A percentile compares a stretch with the other conserved stretches of the same genome.
phyloP scores from a whole-genome alignment of 2,329 filamentous ascomycete species.

The Stagonosporopsis cucurbitacearum region DNA sequence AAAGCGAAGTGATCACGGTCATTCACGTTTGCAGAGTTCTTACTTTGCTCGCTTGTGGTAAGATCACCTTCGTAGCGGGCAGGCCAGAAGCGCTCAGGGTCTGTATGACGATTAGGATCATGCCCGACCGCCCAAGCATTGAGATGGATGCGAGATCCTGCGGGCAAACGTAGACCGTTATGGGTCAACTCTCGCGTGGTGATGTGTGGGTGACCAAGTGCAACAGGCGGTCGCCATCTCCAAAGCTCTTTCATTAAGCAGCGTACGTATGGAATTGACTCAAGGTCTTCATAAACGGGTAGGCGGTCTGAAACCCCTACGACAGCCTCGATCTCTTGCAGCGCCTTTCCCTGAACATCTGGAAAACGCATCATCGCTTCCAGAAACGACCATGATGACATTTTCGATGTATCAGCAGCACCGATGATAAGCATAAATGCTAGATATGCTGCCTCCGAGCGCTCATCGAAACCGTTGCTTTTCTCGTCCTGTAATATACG shows the following conservation, averaged over 20 bases:
- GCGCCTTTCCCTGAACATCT: conserved; percentile 54
- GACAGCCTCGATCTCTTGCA: conserved; percentile 52
- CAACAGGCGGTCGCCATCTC: conserved; percentile 62
- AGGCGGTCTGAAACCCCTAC: conserved; percentile 51
- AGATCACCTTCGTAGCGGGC: conserved; percentile 46
- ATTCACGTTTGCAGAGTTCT: conserved; percentile 7
- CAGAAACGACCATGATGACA: conserved; percentile 47
- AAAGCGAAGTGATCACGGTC: conserved; percentile 42
- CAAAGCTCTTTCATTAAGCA: conserved; percentile 64
- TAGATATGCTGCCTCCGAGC: conserved; percentile 14
- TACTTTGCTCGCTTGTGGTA: conserved; percentile 17
- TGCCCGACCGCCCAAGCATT: conserved; percentile 60
- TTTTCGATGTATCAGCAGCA: conserved; percentile 16
- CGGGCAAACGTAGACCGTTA: conserved; percentile 57
- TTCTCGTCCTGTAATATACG: conserved; percentile 12
- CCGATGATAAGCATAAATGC: conserved; percentile 21
- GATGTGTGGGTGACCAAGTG: conserved; percentile 57
- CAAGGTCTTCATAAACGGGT: conserved; percentile 31
- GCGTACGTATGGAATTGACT: conserved; percentile 59
- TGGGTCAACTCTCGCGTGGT: conserved; percentile 53
- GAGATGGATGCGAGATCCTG: conserved; percentile 53
- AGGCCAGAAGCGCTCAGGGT: conserved; percentile 53
- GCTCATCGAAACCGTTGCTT: conserved; percentile 5
- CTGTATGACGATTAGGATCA: conserved; percentile 50
- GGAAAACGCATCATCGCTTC: conserved; percentile 59